Evolutionary conservation across 768 basidiomycete species (phyloP).

Genomic region (Sistotremastrum niveocremeum): DNA sequence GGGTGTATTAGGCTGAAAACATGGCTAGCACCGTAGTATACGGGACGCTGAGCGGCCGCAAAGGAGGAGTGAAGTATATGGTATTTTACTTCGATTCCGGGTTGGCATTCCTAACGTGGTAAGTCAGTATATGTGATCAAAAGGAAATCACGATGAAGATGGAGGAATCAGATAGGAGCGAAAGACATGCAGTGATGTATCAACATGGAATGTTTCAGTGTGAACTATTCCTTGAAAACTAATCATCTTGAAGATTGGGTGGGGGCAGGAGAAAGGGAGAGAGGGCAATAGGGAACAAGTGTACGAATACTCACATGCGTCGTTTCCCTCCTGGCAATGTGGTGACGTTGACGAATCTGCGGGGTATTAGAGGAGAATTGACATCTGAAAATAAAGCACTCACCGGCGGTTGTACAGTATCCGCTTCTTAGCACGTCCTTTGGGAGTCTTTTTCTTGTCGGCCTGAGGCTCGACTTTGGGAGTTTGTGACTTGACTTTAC

Average conservation of each 20-base stretch:
- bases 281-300: conserved; percentile 6
- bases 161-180: conserved; percentile 91
- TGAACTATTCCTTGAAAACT: conserved; percentile 78
- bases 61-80: no score
- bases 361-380: neutral
- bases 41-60: no score
- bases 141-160: conserved; percentile 8
- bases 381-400: conserved; percentile 15
- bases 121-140: neutral
- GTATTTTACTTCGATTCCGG: no score
- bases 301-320: conserved; percentile 66
- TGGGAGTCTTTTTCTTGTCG: conserved; percentile 90
- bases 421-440: conserved; percentile 96
- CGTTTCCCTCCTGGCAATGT: conserved; percentile 85
- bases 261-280: conserved; percentile 6
- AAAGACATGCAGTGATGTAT: conserved; percentile 91
- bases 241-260: conserved; percentile 3
- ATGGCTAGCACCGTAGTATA: no score
- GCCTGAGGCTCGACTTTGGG: conserved; percentile 98
- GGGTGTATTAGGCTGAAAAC: no score
- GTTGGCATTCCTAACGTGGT: no score
- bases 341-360: conserved; percentile 88
- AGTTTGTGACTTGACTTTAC: conserved; percentile 97
- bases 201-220: conserved; percentile 79
- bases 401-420: conserved; percentile 88